Evolutionary conservation across 352 stramenopile species (phyloP).

Genomic region (Globisporangium echinulatum): DNA sequence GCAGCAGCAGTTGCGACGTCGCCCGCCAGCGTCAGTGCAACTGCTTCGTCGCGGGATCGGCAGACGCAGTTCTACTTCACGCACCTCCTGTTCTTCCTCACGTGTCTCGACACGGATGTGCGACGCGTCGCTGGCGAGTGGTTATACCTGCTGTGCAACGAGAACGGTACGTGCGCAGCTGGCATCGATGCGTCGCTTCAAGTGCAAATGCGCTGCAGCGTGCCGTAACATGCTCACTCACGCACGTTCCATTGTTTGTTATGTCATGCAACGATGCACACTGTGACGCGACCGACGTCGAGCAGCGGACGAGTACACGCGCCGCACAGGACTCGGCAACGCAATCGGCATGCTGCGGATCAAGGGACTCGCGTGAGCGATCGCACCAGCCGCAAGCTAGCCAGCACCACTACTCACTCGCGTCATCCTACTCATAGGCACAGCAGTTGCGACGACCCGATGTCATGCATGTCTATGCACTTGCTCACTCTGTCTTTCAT

Average conservation of each 20-base stretch:
- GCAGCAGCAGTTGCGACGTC: neutral
- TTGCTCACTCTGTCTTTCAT: no score
- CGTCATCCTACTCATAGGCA: no score
- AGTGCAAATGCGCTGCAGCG: neutral
- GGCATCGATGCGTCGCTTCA: no score
- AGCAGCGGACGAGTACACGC: slow-evolving; percentile 65
- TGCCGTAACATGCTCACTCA: neutral
- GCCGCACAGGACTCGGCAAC: slow-evolving; percentile 61
- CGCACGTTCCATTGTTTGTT: neutral
- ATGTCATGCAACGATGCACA: neutral
- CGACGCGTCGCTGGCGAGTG: slow-evolving; percentile 64
- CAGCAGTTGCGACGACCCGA: no score
- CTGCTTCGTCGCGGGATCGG: neutral
- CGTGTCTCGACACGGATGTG: slow-evolving; percentile 61
- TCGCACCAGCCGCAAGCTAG: no score
- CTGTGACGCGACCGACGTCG: neutral
- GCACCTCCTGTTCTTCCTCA: slow-evolving; percentile 66
- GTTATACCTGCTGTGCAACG: slow-evolving; percentile 63
- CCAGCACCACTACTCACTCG: no score
- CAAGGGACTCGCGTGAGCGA: slow-evolving; percentile 44
- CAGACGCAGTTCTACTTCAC: slow-evolving; percentile 37
- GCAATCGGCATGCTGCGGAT: slow-evolving; percentile 66
- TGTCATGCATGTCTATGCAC: no score
- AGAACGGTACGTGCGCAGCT: slow-evolving; percentile 43
- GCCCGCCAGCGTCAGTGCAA: neutral